Base-by-base conservation (phyloP, 2,329 filamentous ascomycete species). In the Cladosporium sp. region DNA sequence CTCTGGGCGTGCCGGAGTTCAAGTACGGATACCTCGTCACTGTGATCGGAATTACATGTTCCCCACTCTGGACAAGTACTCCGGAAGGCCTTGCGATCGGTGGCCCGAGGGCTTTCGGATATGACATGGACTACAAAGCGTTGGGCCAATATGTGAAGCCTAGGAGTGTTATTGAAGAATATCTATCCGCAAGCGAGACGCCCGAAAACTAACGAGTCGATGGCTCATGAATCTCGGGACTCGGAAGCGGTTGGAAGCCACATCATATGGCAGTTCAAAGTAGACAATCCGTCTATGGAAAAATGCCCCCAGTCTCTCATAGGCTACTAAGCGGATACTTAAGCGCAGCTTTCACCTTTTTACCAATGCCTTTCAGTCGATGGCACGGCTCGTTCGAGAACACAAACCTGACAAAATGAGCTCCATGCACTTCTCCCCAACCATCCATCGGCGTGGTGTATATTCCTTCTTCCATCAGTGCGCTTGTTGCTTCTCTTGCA, bases 31-130 rank as follows among this genome's bases (percentile, higher is more conserved):
- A 80, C 47, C 69, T 78, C 42, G 81, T 83, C 0, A 74, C 76
- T 0, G 80, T 84, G 0, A 67, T 85, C 45, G 82, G 79, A 0
- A 81, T 84, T 28, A 79, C 80, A 0, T 81, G 80, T 58, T 82
- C 79, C 43, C 80, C 80, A 6, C 73, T 78, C 39, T 85, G 82
- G 81, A 82, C 78, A 0, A 75, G 76, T 39, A 80, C 78, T 2
- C 66, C 72, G 14, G 70, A 72, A 20, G 82, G 81, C 0, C 62
- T 82, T 58, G 75, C 79, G 56, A 75, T 81, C 62, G 80, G 80
- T 39, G 80, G 80, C 0, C 80, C 80, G 0, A 75, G 69, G 15
- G 75, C 76, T 5, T 82, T 82, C 66, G 78, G 78, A 5, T 73
- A 82, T 59, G 71, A 76, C 36, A 67, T 84, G 22, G 70, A 75